Evolutionary conservation across 768 basidiomycete species (phyloP).

Genomic region (Lentinus brumalis): DNA sequence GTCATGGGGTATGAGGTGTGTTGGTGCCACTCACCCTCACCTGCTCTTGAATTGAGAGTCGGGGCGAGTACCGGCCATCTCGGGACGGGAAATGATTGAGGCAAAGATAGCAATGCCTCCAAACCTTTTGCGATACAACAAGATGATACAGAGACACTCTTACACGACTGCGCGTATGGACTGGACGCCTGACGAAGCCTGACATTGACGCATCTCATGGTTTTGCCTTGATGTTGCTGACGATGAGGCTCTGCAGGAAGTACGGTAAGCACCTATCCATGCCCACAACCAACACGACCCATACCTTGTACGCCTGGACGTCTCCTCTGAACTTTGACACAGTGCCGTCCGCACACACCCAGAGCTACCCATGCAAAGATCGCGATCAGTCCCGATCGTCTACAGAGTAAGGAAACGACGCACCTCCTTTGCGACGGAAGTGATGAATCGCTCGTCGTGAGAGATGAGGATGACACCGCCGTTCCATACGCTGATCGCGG

Average conservation of each 20-base stretch:
- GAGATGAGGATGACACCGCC: slow-evolving; percentile 93
- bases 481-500: slow-evolving; percentile 77
- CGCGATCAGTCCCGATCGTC: slow-evolving; percentile 7
- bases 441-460: slow-evolving; percentile 96
- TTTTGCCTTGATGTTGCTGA: slow-evolving; percentile 37
- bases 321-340: slow-evolving; percentile 87
- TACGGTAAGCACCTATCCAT: not conserved
- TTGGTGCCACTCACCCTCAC: not conserved
- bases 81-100: too few relatives aligned
- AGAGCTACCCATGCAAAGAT: slow-evolving; percentile 54
- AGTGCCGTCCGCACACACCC: slow-evolving; percentile 88
- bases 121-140: not conserved
- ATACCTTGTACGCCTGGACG: slow-evolving; percentile 88
- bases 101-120: too few relatives aligned
- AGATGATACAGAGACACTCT: not conserved
- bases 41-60: not conserved
- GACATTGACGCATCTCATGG: slow-evolving; percentile 20
- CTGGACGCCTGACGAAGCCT: not conserved
- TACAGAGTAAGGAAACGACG: slow-evolving; percentile 20
- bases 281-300: too few relatives aligned
- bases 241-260: slow-evolving; percentile 61
- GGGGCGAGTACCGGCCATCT: too few relatives aligned
- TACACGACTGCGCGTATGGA: slow-evolving; percentile 2
- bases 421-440: slow-evolving; percentile 84
- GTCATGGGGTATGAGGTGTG: not conserved